Evolutionary conservation across 164 flowering plant genomes (phyloP).

Genomic region (Vitis rotundifolia): DNA sequence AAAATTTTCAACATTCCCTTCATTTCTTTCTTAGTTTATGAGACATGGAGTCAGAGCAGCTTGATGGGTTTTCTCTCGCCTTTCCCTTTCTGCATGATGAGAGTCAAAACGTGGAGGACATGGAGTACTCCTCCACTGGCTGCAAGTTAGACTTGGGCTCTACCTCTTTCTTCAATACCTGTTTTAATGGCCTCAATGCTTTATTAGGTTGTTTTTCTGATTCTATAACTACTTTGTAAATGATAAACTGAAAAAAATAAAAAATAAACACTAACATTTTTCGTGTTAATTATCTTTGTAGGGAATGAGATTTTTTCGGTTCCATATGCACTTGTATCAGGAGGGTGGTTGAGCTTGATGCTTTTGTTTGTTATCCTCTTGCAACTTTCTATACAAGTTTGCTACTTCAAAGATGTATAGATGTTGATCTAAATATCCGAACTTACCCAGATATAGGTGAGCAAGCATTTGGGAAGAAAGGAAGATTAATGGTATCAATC

Average conservation of each 20-base stretch:
- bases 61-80: no score
- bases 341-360: slow-evolving; percentile 73
- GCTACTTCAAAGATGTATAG: slow-evolving; percentile 60
- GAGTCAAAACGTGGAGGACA: slow-evolving; percentile 8
- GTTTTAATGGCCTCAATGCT: slow-evolving; percentile 55
- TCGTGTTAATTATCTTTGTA: slow-evolving; percentile 15
- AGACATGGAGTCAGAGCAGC: no score
- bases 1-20: no score
- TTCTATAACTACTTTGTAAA: background rate
- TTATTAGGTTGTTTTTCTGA: slow-evolving; percentile 39
- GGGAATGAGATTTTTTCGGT: slow-evolving; percentile 70
- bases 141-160: background rate
- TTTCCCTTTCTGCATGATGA: no score
- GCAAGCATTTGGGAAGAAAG: slow-evolving; percentile 68
- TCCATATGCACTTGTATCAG: slow-evolving; percentile 64
- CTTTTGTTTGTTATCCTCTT: slow-evolving; percentile 38
- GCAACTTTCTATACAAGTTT: slow-evolving; percentile 51
- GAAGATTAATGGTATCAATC: slow-evolving; percentile 46
- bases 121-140: slow-evolving; percentile 11
- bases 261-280: no score
- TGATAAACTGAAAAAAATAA: no score
- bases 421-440: slow-evolving; percentile 37
- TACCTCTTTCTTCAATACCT: slow-evolving; percentile 38
- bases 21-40: no score
- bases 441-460: slow-evolving; percentile 72